Conservation (phyloP, 2,329 filamentous ascomycete species). For the Fusarium beomiforme region DNA sequence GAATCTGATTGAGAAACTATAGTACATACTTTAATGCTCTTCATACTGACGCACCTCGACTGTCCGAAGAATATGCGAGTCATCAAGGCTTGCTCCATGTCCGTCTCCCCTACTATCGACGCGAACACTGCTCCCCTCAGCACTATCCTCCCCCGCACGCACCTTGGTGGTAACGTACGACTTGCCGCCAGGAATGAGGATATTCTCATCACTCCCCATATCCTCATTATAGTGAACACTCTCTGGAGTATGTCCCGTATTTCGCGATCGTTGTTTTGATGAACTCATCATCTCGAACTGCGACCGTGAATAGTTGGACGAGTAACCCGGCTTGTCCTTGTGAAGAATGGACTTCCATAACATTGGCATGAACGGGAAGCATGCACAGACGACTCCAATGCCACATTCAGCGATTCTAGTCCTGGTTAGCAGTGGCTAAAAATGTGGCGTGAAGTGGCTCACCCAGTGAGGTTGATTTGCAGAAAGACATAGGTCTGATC, state of each 20-base stretch:
- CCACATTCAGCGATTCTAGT: conserved; percentile 24
- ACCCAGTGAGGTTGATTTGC: conserved; percentile 29
- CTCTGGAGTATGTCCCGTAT: neutral
- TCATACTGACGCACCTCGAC: conserved; percentile 23
- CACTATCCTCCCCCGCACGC: neutral
- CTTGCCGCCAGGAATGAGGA: conserved; percentile 14
- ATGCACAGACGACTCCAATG: conserved; percentile 25
- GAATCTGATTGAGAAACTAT: too few species aligned
- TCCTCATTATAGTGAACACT: conserved; percentile 8
- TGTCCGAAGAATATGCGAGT: conserved; percentile 15
- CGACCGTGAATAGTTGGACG: conserved; percentile 14
- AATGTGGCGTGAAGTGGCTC: fast-evolving
- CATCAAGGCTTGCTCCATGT: conserved; percentile 1
- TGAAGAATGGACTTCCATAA: conserved; percentile 30
- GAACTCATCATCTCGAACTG: conserved; percentile 32
- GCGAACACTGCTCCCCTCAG: neutral
- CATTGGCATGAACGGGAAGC: conserved; percentile 32
- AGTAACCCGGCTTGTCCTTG: conserved; percentile 25
- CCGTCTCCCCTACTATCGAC: neutral
- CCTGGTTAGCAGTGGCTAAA: neutral
- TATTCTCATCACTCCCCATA: conserved; percentile 20
- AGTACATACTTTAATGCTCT: neutral
- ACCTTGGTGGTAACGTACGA: conserved; percentile 12
- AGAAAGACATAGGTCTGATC: conserved; percentile 28
- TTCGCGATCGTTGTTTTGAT: conserved; percentile 1